Percentiles rank a stretch among this genome's conserved stretches.
Evolutionary conservation across 1,139 yeast genomes (phyloP).

Genomic region (Meyerozyma carpophila): DNA sequence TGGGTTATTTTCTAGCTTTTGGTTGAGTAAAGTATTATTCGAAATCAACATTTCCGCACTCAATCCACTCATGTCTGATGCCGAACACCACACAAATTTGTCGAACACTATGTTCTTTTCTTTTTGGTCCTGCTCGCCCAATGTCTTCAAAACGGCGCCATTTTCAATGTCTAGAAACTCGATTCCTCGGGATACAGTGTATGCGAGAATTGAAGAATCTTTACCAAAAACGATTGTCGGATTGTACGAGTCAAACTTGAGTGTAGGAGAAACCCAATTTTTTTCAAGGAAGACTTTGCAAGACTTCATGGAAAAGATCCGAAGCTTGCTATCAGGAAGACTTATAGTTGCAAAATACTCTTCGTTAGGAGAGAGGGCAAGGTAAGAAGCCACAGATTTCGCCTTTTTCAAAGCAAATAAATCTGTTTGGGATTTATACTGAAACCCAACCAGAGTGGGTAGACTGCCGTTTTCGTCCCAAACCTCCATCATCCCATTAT

Average conservation of each 20-base stretch:
- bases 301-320: constrained; percentile 25
- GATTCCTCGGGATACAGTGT: constrained; percentile 29
- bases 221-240: constrained; percentile 23
- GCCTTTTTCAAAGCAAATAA: constrained; percentile 32
- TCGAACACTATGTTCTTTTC: constrained; percentile 20
- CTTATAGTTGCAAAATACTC: constrained; percentile 20
- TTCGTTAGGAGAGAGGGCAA: constrained; percentile 20
- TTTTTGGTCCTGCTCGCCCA: constrained; percentile 29
- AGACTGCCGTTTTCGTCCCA: constrained; percentile 23
- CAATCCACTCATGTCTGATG: constrained; percentile 10
- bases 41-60: constrained; percentile 33
- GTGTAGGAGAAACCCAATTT: neutral
- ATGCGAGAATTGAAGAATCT: constrained; percentile 27
- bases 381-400: constrained; percentile 17
- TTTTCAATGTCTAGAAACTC: constrained; percentile 26
- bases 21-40: constrained; percentile 28
- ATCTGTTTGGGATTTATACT: constrained; percentile 38
- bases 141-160: constrained; percentile 16
- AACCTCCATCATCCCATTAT: constrained; percentile 38
- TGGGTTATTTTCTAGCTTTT: constrained; percentile 26
- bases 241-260: neutral
- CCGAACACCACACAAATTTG: constrained; percentile 11
- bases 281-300: constrained; percentile 22
- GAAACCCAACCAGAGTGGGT: constrained; percentile 20
- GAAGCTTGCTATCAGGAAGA: constrained; percentile 24